These are phyloP conservation scores for Erucastrum elatum DNA, from an alignment of 345 rosid genomes.

Conservation along the genomic window DNA sequence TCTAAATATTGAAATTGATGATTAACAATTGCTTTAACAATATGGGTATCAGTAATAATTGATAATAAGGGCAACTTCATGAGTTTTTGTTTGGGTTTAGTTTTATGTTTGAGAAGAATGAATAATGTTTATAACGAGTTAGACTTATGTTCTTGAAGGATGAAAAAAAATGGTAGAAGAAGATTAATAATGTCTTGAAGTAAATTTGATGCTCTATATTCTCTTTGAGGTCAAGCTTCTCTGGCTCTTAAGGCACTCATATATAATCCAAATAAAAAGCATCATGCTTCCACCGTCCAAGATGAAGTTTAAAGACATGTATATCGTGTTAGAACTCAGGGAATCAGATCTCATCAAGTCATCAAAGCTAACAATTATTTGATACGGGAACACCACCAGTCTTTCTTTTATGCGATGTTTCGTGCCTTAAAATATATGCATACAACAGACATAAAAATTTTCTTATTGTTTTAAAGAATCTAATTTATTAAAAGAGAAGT, in stretches of 20 bases:
- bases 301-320: slow-evolving; percentile 89
- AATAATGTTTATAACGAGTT: too few relatives aligned
- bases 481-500: too few relatives aligned
- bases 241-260: slow-evolving; percentile 74
- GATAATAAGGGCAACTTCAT: too few relatives aligned
- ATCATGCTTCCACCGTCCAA: slow-evolving; percentile 90
- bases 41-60: too few relatives aligned
- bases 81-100: too few relatives aligned
- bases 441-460: slow-evolving; percentile 32
- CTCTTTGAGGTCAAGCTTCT: slow-evolving; percentile 92
- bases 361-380: slow-evolving; percentile 95
- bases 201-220: slow-evolving; percentile 85
- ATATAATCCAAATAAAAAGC: slow-evolving; percentile 89
- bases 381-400: slow-evolving; percentile 90
- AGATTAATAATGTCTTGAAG: slow-evolving; percentile 82
- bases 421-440: slow-evolving; percentile 95
- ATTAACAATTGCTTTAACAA: too few relatives aligned
- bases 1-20: too few relatives aligned
- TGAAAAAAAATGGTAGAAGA: slow-evolving; percentile 38
- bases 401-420: slow-evolving; percentile 95
- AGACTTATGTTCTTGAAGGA: too few relatives aligned
- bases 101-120: too few relatives aligned
- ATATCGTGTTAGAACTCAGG: slow-evolving; percentile 92
- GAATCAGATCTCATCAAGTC: slow-evolving; percentile 99
- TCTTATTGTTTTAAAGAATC: too few relatives aligned